Conservation (phyloP, 108 stramenopile species). For the Nitzschia sp. region DNA sequence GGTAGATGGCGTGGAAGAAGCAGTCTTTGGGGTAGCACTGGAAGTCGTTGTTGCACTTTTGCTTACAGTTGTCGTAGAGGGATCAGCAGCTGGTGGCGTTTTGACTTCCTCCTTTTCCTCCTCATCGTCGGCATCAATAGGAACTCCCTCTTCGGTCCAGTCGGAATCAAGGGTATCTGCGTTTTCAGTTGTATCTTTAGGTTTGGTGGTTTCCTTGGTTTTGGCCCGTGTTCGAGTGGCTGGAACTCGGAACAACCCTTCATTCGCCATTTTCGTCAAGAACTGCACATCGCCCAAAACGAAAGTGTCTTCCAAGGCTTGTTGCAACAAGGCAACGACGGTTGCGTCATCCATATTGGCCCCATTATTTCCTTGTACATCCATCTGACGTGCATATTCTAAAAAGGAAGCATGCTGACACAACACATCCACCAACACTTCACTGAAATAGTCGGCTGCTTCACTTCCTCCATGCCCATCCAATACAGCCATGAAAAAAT, state of each 20-base stretch:
- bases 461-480: conserved; percentile 89
- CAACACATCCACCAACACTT: conserved; percentile 61
- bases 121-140: too few species aligned
- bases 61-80: conserved; percentile 8
- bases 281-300: conserved; percentile 61
- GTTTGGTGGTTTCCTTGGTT: too few species aligned
- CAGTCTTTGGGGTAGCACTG: neutral
- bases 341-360: conserved; percentile 21
- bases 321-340: conserved; percentile 42
- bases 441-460: conserved; percentile 65
- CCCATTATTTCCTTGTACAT: neutral
- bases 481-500: conserved; percentile 81
- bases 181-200: too few species aligned
- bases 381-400: conserved; percentile 43
- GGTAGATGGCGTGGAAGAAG: neutral
- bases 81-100: conserved; percentile 14
- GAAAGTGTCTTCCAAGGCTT: conserved; percentile 70
- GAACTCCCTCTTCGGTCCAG: too few species aligned
- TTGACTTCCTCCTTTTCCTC: too few species aligned
- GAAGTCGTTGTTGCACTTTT: neutral
- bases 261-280: conserved; percentile 40
- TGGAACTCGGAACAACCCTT: neutral
- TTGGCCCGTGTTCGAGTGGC: too few species aligned
- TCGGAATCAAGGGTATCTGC: too few species aligned
- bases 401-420: conserved; percentile 51